Percentiles rank a stretch among this genome's conserved stretches.
Conservation (phyloP, 371 early-diverging fungal genomes). For the Mycotypha africana region DNA sequence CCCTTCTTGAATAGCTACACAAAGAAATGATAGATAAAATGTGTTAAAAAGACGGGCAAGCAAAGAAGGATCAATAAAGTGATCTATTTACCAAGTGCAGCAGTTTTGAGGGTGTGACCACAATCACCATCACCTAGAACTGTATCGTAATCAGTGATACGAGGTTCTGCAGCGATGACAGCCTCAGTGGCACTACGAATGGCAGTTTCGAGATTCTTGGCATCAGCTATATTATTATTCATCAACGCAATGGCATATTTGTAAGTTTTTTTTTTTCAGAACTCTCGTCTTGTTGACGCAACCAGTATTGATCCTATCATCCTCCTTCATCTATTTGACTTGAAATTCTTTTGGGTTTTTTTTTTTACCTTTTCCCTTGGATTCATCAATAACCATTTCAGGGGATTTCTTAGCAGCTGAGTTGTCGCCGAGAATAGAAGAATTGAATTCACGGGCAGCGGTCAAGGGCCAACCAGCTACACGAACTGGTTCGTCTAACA, state of each 20-base stretch:
- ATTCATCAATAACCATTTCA: background rate
- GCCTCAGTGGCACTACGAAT: conserved; percentile 48
- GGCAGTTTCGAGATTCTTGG: too few relatives aligned
- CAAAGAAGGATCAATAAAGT: background rate
- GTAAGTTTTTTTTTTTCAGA: too few relatives aligned
- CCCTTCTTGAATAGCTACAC: conserved; percentile 25
- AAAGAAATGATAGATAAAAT: background rate
- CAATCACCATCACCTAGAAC: conserved; percentile 83
- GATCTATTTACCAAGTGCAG: conserved; percentile 55
- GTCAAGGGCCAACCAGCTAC: conserved; percentile 54
- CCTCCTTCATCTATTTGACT: too few relatives aligned
- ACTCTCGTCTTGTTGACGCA: too few relatives aligned
- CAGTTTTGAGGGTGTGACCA: conserved; percentile 66
- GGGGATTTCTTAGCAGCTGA: background rate
- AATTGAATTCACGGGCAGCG: conserved; percentile 16
- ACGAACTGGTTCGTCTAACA: conserved; percentile 45
- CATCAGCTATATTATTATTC: too few relatives aligned
- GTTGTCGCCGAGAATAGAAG: background rate
- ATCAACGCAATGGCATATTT: too few relatives aligned
- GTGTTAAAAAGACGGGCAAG: background rate
- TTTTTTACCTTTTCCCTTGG: background rate
- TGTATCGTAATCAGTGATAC: conserved; percentile 66
- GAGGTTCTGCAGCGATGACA: conserved; percentile 63
- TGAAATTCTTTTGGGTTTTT: too few relatives aligned
- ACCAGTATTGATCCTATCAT: too few relatives aligned